Conservation (phyloP, 225 moss, liverwort and hornwort genomes). For the Takakia lepidozioides region DNA sequence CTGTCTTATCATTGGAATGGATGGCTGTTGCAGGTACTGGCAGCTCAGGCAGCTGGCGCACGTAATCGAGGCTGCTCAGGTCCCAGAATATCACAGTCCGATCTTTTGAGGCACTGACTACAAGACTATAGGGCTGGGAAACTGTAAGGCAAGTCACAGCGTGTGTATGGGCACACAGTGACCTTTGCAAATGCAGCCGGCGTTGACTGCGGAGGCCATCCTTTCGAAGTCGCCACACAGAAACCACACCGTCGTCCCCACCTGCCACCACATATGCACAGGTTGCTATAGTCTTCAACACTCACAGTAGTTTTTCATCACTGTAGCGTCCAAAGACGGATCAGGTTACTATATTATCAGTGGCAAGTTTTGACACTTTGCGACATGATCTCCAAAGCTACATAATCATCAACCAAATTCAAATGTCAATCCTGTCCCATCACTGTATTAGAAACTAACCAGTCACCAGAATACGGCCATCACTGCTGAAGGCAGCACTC, state of each 20-base stretch:
- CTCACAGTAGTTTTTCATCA: no score
- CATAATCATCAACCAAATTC: no score
- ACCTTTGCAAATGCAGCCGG: conserved; percentile 81
- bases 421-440: no score
- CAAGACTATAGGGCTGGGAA: conserved; percentile 92
- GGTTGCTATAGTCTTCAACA: no score
- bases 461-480: conserved; percentile 87
- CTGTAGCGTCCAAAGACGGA: no score
- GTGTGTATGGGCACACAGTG: conserved; percentile 84
- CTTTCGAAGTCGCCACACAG: conserved; percentile 72
- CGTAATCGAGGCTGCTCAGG: conserved; percentile 81
- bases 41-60: conserved; percentile 84
- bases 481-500: conserved; percentile 91
- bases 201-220: conserved; percentile 59
- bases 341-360: no score
- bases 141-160: conserved; percentile 88
- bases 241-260: conserved; percentile 91
- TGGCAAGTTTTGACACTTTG: no score
- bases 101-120: conserved; percentile 90
- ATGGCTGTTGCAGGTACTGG: conserved; percentile 75
- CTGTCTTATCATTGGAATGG: conserved; percentile 84
- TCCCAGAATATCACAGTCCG: conserved; percentile 96
- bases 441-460: conserved; percentile 22
- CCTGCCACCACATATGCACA: no score
- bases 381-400: no score